Conservation (phyloP, 768 basidiomycete species). For the Podaxis mareebaensis region DNA sequence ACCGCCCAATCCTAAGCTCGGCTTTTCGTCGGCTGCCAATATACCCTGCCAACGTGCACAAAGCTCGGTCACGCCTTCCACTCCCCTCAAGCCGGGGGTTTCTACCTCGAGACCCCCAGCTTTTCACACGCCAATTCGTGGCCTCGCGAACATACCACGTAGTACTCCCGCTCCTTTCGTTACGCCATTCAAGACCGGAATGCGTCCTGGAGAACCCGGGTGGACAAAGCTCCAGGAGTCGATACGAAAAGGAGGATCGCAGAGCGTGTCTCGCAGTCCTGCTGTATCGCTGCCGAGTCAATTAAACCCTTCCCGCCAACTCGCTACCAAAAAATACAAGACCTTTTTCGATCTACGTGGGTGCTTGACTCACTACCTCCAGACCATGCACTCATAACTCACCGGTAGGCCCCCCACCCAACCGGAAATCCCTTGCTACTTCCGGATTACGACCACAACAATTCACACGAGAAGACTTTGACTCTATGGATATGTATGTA, state of each 20-base stretch:
- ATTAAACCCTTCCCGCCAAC: neutral
- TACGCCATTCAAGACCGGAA: constrained; percentile 62
- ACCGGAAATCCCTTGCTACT: constrained; percentile 45
- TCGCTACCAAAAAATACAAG: constrained; percentile 20
- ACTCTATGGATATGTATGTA: constrained; percentile 54
- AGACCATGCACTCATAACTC: neutral
- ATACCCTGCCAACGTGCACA: constrained; percentile 39
- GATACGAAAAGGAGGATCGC: constrained; percentile 16
- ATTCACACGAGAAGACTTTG: constrained; percentile 42
- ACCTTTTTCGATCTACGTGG: constrained; percentile 48
- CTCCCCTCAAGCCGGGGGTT: constrained; percentile 13
- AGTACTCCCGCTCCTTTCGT: constrained; percentile 45
- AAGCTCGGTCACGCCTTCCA: constrained; percentile 21
- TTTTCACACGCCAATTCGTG: neutral
- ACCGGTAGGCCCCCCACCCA: constrained; percentile 18
- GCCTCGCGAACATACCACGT: neutral
- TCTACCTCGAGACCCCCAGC: constrained; percentile 10
- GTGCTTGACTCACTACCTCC: constrained; percentile 17
- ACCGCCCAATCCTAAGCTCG: constrained; percentile 30
- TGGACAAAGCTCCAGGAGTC: constrained; percentile 28
- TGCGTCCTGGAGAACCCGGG: constrained; percentile 46
- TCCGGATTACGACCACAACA: constrained; percentile 55
- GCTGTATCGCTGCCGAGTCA: neutral
- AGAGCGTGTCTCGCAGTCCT: neutral
- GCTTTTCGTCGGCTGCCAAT: constrained; percentile 23